Percentiles rank a stretch among this genome's conserved stretches.
Conservation (phyloP, 2,329 filamentous ascomycete genomes). For the Chaetomiaceae sp. region DNA sequence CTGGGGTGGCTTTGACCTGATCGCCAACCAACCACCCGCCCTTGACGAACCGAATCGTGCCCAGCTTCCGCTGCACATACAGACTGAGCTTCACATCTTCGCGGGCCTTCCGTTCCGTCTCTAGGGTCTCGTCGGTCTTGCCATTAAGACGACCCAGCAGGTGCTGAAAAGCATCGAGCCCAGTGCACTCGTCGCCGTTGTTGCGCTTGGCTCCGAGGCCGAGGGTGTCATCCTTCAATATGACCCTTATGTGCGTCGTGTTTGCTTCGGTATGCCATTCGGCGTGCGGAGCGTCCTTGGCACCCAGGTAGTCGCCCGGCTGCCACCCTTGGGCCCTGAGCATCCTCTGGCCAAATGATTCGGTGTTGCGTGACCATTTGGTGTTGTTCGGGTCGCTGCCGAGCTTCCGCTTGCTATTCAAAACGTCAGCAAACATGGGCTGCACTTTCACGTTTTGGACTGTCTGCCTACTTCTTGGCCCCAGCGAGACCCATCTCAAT, state of each 20-base stretch:
- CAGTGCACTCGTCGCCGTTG: slow-evolving; percentile 73
- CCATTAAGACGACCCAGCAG: slow-evolving; percentile 87
- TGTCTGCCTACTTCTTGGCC: slow-evolving; percentile 55
- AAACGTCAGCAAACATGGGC: slow-evolving; percentile 18
- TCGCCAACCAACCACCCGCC: slow-evolving; percentile 69
- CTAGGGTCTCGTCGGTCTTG: slow-evolving; percentile 68
- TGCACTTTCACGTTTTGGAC: not conserved
- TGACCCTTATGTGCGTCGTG: slow-evolving; percentile 77
- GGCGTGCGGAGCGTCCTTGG: slow-evolving; percentile 68
- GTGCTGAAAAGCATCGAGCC: slow-evolving; percentile 80
- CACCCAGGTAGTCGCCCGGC: slow-evolving; percentile 78
- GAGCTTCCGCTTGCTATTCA: slow-evolving; percentile 57
- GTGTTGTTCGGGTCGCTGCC: slow-evolving; percentile 94
- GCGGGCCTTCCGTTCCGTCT: slow-evolving; percentile 63
- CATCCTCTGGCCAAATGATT: slow-evolving; percentile 83
- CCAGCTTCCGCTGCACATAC: slow-evolving; percentile 72
- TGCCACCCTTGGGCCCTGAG: slow-evolving; percentile 86
- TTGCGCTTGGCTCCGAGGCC: slow-evolving; percentile 80
- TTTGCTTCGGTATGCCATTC: slow-evolving; percentile 75
- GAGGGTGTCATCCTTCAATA: slow-evolving; percentile 84
- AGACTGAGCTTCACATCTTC: slow-evolving; percentile 67
- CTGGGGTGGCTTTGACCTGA: slow-evolving; percentile 46
- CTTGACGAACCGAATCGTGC: slow-evolving; percentile 77
- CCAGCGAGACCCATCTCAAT: slow-evolving; percentile 62
- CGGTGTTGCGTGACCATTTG: slow-evolving; percentile 78